phyloP scores from a whole-genome alignment of 2,329 filamentous ascomycete genomes.

The Mycosphaerella arachidis region DNA sequence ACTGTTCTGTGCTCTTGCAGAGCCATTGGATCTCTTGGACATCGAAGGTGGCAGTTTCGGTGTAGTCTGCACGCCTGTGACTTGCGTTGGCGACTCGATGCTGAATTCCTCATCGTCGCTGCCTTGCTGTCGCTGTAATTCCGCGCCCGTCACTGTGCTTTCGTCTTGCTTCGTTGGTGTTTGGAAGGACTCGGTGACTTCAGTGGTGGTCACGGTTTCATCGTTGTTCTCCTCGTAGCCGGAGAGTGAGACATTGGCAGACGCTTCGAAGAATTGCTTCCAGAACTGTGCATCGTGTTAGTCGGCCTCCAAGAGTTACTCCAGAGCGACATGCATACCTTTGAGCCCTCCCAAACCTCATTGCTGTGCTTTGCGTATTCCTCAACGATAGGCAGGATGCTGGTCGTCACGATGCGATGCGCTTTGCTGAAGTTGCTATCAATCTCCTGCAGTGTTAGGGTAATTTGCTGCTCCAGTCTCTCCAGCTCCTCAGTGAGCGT shows the following conservation, averaged over 20 bases:
- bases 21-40: constrained; percentile 24
- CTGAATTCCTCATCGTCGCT: constrained; percentile 54
- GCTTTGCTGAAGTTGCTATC: constrained; percentile 97
- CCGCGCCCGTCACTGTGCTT: constrained; percentile 34
- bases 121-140: constrained; percentile 20
- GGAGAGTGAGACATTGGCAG: constrained; percentile 91
- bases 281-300: constrained; percentile 64
- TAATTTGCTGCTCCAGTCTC: constrained; percentile 93
- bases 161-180: constrained; percentile 27
- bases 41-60: constrained; percentile 44
- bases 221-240: constrained; percentile 79
- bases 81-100: constrained; percentile 55
- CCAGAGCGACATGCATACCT: constrained; percentile 50
- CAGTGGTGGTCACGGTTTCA: constrained; percentile 47
- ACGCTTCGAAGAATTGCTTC: constrained; percentile 99
- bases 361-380: constrained; percentile 92
- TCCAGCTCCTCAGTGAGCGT: constrained; percentile 93
- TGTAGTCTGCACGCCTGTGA: constrained; percentile 55
- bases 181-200: constrained; percentile 28
- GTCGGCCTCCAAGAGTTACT: background rate
- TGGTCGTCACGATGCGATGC: constrained; percentile 90
- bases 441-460: constrained; percentile 94
- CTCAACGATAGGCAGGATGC: constrained; percentile 87
- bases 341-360: constrained; percentile 93
- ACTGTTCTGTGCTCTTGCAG: constrained; percentile 25